Evolutionary conservation across 2,329 filamentous ascomycete genomes (phyloP), one percentile per base, ranked within the genome.

Genomic region (Neopestalotiopsis sp.): DNA sequence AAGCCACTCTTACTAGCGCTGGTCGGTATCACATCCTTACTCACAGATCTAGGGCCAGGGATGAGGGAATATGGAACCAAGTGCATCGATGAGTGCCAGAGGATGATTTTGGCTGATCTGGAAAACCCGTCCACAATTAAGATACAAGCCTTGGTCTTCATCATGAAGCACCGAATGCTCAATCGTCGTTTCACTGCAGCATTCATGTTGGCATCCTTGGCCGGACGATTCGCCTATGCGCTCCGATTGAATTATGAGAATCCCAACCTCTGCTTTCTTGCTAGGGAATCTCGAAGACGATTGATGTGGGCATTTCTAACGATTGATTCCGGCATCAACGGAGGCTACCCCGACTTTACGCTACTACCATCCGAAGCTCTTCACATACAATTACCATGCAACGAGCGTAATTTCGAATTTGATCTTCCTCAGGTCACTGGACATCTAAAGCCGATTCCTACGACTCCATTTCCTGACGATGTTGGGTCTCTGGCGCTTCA

Each of bases 101-200:
- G 77, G 3, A 80, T 88, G 71, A 85, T 89, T 63, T 79, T 88
- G 65, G 79, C 82, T 30, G 85, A 87, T 69, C 83, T 89, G 57
- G 85, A 87, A 67, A 84, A 85, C 65, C 87, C 87, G 0, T 88
- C 87, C 1, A 88, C 87, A 5, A 84, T 88, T 73, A 87, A 87
- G 70, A 84, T 89, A 53, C 83, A 85, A 74, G 79, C 76, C 1
- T 78, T 86, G 20, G 80, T 85, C 12, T 79, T 86, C 61, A 79
- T 84, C 68, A 82, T 85, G 75, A 84, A 85, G 73, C 81, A 85
- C 72, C 81, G 83, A 30, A 83, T 85, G 72, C 76, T 85, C 24
- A 81, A 80, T 4, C 81, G 81, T 42, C 80, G 81, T 34, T 84
- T 84, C 71, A 83, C 83, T 2, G 79, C 81, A 61, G 83, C 84